Evolutionary conservation across 257 asterid species (phyloP), one percentile per base, ranked within the genome.

Genomic region (Apocynum venetum): DNA sequence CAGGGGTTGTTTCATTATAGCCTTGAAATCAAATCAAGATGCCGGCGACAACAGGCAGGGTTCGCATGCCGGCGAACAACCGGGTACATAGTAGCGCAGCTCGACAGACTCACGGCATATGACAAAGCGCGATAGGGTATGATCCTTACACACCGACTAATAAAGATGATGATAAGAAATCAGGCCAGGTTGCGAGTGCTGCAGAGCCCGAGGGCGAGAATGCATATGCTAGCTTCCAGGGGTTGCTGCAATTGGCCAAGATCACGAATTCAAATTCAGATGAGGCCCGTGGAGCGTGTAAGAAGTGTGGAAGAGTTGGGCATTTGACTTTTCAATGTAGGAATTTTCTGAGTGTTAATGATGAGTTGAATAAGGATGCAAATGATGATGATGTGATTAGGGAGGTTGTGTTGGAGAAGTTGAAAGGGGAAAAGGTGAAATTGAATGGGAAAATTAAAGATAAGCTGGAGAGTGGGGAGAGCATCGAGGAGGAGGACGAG

Each of bases 31-130:
- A 3, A 49, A 8, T 75, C 84, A 90, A 80, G 79, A 93, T 95
- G 99, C 97, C 99, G 78, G 97, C 99, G 56, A 95, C 99, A 81
- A 97, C 98, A 78, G 98, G 99, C 69, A 95, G 97, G 86, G 99
- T 93, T 85, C 99, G 99, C 85, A 95, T 93, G 99, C 97, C 99
- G 12, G 98, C 99, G 85, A 95, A 95, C 97, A 95, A 95, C 85
- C 89, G 99, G 83, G 99, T 95, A 78, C 99, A 95, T 92, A 95
- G 99, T 80, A 95, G 98, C 79, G 98, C 97, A 11, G 98, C 98
- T 82, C 81, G 93, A 17, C 99, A 93, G 89, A 93, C 99, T 74
- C 99, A 95, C 52, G 99, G 97, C 52, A 95, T 95, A 84, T 95
- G 99, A 98, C 99, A 95, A 85, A 95, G 99, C 76, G 97, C 98